Percentiles rank a stretch among this genome's conserved stretches.
These are phyloP conservation scores for Aphanomyces cochlioides DNA, from an alignment of 352 stramenopile genomes.

Conservation along the genomic window DNA sequence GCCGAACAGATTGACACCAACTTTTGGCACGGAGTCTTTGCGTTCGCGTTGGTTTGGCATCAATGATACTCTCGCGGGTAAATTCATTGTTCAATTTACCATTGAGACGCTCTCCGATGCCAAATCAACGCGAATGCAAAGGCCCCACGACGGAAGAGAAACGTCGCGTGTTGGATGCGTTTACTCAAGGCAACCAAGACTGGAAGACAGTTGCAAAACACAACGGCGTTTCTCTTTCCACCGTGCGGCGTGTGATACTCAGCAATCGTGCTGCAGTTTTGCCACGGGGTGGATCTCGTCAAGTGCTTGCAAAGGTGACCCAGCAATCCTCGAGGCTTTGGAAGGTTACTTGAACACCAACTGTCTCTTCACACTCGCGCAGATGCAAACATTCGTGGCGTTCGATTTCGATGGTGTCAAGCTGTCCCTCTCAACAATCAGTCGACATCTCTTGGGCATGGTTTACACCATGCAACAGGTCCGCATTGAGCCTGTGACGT, in stretches of 20 bases:
- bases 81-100: too few species aligned
- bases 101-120: too few species aligned
- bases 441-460: slow-evolving; percentile 17
- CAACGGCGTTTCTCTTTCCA: background rate
- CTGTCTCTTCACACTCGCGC: background rate
- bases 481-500: slow-evolving; percentile 15
- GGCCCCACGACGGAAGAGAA: too few species aligned
- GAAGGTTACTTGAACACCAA: slow-evolving; percentile 8
- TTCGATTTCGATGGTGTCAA: background rate
- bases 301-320: background rate
- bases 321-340: background rate
- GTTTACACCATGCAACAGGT: slow-evolving; percentile 33
- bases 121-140: too few species aligned
- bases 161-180: slow-evolving; percentile 20
- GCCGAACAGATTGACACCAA: too few species aligned
- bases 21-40: too few species aligned
- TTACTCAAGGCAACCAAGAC: background rate
- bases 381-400: background rate
- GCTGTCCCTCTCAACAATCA: slow-evolving; percentile 27
- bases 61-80: too few species aligned
- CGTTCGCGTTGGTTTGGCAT: too few species aligned
- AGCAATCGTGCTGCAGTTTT: background rate
- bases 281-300: background rate
- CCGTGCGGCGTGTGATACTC: background rate
- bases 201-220: background rate